A percentile compares a stretch with the other conserved stretches of the same genome.
phyloP scores from a whole-genome alignment of 306 rosid genomes.

The Pachyrhizus erosus region DNA sequence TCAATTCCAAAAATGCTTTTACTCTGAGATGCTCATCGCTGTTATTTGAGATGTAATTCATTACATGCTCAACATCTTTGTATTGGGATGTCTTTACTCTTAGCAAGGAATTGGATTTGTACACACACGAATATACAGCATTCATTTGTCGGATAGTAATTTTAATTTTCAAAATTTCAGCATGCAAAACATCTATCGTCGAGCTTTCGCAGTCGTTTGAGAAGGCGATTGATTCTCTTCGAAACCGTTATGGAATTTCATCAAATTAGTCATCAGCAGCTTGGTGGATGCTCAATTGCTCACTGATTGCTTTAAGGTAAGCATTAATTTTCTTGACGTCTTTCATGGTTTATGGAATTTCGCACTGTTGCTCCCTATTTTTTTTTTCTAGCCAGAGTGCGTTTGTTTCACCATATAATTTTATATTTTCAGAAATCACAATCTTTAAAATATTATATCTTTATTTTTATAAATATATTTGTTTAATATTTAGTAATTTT shows the following conservation, averaged over 20 bases:
- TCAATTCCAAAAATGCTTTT: background rate
- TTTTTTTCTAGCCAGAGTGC: background rate
- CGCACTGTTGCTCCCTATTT: background rate
- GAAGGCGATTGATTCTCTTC: slow-evolving; percentile 74
- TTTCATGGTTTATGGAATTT: slow-evolving; percentile 22
- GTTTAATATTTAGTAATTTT: too few species aligned
- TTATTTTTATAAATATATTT: too few species aligned
- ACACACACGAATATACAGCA: background rate
- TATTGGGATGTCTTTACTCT: background rate
- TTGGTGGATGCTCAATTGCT: slow-evolving; percentile 29
- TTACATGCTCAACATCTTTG: background rate
- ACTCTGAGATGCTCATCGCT: too few species aligned
- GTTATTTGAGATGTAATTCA: background rate
- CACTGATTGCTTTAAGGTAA: slow-evolving; percentile 41
- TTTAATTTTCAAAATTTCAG: slow-evolving; percentile 53
- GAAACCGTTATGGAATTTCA: slow-evolving; percentile 65
- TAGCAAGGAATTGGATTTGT: background rate
- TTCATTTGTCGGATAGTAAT: slow-evolving; percentile 23
- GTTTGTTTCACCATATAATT: too few species aligned
- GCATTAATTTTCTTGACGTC: slow-evolving; percentile 18
- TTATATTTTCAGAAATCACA: too few species aligned
- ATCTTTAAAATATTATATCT: too few species aligned
- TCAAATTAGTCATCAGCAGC: slow-evolving; percentile 52
- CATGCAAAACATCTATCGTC: slow-evolving; percentile 68
- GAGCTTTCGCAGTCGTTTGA: slow-evolving; percentile 78